These are phyloP conservation scores for Pezicula radicicola DNA, from an alignment of 2,329 filamentous ascomycete genomes.

Conservation along the genomic window DNA sequence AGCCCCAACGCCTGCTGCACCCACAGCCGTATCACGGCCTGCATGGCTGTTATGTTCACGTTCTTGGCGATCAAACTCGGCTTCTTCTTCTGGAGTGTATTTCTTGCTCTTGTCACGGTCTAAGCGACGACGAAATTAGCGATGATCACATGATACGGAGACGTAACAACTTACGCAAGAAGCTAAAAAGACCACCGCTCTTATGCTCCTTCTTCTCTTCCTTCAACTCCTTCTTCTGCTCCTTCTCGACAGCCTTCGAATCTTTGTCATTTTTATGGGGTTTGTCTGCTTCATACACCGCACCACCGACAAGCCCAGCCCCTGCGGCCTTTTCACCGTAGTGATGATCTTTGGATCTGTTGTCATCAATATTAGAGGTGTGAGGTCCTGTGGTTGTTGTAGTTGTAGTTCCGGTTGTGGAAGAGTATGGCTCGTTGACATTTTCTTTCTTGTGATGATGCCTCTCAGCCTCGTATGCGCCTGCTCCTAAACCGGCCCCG, in stretches of 20 bases:
- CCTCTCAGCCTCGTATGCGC: too few species aligned
- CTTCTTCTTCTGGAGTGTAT: slow-evolving; percentile 21
- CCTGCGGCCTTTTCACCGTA: slow-evolving; percentile 13
- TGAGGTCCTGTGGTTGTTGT: slow-evolving; percentile 19
- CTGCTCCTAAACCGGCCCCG: not conserved
- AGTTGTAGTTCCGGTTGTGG: slow-evolving; percentile 14
- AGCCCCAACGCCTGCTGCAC: slow-evolving; percentile 11
- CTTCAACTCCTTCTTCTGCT: slow-evolving; percentile 11
- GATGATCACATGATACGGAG: not conserved
- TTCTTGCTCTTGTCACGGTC: slow-evolving; percentile 25
- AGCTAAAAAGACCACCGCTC: slow-evolving; percentile 17
- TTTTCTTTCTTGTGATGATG: not conserved
- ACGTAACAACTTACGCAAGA: slow-evolving; percentile 18
- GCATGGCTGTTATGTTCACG: slow-evolving; percentile 18
- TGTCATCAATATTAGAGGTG: slow-evolving; percentile 33
- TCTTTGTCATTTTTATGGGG: slow-evolving; percentile 8
- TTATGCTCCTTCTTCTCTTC: slow-evolving; percentile 9
- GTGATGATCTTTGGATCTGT: slow-evolving; percentile 10
- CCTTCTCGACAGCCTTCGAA: slow-evolving; percentile 4
- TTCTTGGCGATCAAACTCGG: slow-evolving; percentile 22
- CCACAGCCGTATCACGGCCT: slow-evolving; percentile 17
- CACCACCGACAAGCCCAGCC: slow-evolving; percentile 9
- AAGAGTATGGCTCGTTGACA: not conserved
- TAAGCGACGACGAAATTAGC: slow-evolving; percentile 7
- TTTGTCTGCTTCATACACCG: slow-evolving; percentile 11